phyloP scores from a whole-genome alignment of 805 yeast genomes.

The Saturnispora silvae region DNA sequence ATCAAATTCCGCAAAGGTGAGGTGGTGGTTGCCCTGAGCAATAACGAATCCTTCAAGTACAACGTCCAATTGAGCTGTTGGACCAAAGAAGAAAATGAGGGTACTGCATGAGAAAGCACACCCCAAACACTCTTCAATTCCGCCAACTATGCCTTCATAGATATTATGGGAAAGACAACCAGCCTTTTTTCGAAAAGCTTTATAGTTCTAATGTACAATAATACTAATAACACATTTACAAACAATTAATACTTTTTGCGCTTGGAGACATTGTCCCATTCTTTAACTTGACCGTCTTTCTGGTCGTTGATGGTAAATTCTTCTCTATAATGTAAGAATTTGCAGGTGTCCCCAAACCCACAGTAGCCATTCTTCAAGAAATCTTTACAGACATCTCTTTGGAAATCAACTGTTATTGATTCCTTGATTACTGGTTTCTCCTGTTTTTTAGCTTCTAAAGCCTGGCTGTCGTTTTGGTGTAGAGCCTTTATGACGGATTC shows the following conservation, averaged over 20 bases:
- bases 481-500: not conserved
- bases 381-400: slow-evolving; percentile 91
- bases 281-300: slow-evolving; percentile 28
- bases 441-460: not conserved
- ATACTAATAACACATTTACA: no score
- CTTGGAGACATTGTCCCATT: slow-evolving; percentile 48
- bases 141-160: no score
- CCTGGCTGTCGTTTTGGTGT: not conserved
- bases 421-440: slow-evolving; percentile 31
- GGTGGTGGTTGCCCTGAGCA: not conserved
- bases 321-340: slow-evolving; percentile 84
- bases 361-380: slow-evolving; percentile 86
- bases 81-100: no score
- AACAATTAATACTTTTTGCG: slow-evolving; percentile 8
- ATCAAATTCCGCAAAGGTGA: not conserved
- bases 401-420: slow-evolving; percentile 72
- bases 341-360: slow-evolving; percentile 96
- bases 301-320: slow-evolving; percentile 41
- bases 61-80: slow-evolving; percentile 35
- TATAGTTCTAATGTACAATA: no score
- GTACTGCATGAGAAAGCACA: not conserved
- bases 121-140: not conserved
- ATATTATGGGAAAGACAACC: no score
- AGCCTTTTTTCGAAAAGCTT: no score
- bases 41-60: slow-evolving; percentile 25